Conservation (phyloP, 2,329 filamentous ascomycete genomes). For the Knufia fluminis region DNA sequence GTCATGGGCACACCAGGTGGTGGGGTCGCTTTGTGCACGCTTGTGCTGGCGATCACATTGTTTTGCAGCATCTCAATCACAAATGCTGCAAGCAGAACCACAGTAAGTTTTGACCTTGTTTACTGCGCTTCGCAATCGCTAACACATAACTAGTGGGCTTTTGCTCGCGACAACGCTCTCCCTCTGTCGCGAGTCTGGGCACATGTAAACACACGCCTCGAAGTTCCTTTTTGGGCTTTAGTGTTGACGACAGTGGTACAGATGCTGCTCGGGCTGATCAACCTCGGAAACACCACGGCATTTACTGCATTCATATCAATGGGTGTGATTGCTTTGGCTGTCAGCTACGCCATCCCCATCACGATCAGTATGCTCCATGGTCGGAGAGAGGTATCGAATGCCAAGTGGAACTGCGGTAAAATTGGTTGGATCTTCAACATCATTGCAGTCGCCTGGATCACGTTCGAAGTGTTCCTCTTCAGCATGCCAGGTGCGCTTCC, state of each 20-base stretch:
- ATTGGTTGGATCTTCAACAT: conserved; percentile 40
- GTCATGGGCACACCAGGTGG: conserved; percentile 44
- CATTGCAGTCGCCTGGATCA: conserved; percentile 43
- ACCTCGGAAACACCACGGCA: conserved; percentile 23
- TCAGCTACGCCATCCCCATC: conserved; percentile 20
- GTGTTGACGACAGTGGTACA: conserved; percentile 16
- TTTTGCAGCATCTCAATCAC: conserved; percentile 49
- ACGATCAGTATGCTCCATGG: conserved; percentile 39
- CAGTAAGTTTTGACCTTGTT: conserved; percentile 13
- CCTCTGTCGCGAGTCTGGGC: conserved; percentile 29
- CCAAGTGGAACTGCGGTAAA: conserved; percentile 40
- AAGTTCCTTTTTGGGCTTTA: conserved; percentile 22
- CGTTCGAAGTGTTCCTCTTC: conserved; percentile 46
- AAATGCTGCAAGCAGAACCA: conserved; percentile 37
- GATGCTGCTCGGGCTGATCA: conserved; percentile 21
- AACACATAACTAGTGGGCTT: conserved; percentile 29
- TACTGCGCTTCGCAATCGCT: no score
- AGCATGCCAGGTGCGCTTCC: conserved; percentile 46
- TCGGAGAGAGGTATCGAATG: conserved; percentile 40
- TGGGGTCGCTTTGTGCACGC: conserved; percentile 40
- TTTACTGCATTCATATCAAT: conserved; percentile 22
- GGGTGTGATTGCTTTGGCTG: conserved; percentile 18
- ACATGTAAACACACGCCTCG: conserved; percentile 19
- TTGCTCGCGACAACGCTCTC: conserved; percentile 35
- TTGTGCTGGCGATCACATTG: conserved; percentile 42